Conservation (phyloP, 2,329 filamentous ascomycete species). For the Didymella arachidicola region DNA sequence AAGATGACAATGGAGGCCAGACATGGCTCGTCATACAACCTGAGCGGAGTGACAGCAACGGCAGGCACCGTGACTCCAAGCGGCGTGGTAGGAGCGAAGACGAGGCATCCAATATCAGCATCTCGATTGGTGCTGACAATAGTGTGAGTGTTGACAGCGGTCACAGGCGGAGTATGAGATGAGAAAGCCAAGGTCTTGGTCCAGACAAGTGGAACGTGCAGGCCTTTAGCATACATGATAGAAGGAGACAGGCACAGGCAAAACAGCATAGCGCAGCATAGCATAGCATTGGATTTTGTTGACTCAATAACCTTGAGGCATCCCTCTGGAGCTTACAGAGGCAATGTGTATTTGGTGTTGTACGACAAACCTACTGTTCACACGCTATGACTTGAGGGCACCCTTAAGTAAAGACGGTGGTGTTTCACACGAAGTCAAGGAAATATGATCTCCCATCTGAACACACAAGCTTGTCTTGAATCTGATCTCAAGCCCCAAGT, state of each 20-base stretch:
- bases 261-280: conserved; percentile 18
- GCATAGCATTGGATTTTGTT: conserved; percentile 12
- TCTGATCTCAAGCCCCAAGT: not conserved
- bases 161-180: conserved; percentile 42
- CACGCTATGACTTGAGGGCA: not conserved
- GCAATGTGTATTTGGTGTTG: not conserved
- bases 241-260: not conserved
- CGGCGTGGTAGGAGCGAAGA: conserved; percentile 39
- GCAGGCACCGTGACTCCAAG: conserved; percentile 32
- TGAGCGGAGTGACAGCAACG: conserved; percentile 47
- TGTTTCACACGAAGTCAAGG: not conserved
- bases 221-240: not conserved
- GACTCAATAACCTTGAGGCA: not conserved
- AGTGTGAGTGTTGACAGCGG: conserved; percentile 51
- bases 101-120: conserved; percentile 46
- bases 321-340: too few relatives aligned
- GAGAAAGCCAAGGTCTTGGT: not conserved
- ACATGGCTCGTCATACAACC: conserved; percentile 51
- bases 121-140: conserved; percentile 49
- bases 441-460: not conserved
- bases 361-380: not conserved
- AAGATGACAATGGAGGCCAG: conserved; percentile 43
- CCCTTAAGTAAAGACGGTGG: not conserved
- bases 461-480: not conserved
- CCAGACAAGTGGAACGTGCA: too few relatives aligned